These are phyloP conservation scores for Barnettozyma salicaria DNA, from an alignment of 805 yeast genomes.

Conservation along the genomic window DNA sequence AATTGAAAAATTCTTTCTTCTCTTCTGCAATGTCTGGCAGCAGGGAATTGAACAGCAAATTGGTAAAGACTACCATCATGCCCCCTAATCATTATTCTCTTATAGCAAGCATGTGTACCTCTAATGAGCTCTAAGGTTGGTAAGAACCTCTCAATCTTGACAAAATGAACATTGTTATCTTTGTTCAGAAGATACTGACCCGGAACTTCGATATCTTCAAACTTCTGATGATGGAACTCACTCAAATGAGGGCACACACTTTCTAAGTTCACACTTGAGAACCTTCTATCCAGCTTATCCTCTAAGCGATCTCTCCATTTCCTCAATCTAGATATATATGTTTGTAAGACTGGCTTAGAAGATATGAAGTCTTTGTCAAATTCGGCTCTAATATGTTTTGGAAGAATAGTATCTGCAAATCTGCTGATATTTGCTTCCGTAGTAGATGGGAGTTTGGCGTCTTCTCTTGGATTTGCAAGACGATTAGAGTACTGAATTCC, in stretches of 20 bases:
- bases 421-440: constrained; percentile 84
- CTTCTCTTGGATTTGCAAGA: constrained; percentile 79
- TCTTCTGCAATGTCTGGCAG: constrained; percentile 94
- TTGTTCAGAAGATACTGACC: constrained; percentile 90
- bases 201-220: constrained; percentile 95
- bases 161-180: constrained; percentile 84
- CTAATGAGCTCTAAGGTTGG: constrained; percentile 85
- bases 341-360: constrained; percentile 82
- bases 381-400: constrained; percentile 80
- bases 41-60: constrained; percentile 95
- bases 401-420: constrained; percentile 89
- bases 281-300: constrained; percentile 82
- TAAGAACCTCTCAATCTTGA: constrained; percentile 87
- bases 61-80: constrained; percentile 89
- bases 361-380: constrained; percentile 88
- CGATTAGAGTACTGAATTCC: constrained; percentile 89
- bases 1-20: constrained; percentile 93
- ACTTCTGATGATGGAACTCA: constrained; percentile 96
- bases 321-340: constrained; percentile 75
- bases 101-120: constrained; percentile 85
- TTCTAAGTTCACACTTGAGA: constrained; percentile 75
- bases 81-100: constrained; percentile 84
- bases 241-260: constrained; percentile 90
- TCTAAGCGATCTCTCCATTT: constrained; percentile 92
- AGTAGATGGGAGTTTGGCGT: constrained; percentile 81